Evolutionary conservation across 116 monocot genomes (phyloP).

Genomic region (Trichopus zeylanicus): DNA sequence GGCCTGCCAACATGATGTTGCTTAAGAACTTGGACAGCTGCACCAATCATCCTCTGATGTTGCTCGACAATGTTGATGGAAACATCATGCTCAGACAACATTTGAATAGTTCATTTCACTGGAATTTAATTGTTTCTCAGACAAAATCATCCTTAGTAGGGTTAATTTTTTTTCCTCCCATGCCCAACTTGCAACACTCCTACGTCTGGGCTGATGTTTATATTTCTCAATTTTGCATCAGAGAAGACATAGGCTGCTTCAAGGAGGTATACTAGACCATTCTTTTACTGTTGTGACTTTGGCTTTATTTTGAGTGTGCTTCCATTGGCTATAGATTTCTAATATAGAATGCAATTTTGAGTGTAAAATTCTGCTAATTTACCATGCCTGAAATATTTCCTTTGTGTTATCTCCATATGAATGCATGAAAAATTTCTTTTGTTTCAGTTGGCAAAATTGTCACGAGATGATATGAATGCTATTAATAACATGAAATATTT

Average conservation of each 20-base stretch:
- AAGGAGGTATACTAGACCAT: too few relatives aligned
- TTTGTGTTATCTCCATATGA: neutral
- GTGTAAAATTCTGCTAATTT: neutral
- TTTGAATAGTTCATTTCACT: too few relatives aligned
- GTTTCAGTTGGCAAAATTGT: constrained; percentile 58
- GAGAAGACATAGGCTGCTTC: too few relatives aligned
- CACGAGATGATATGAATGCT: constrained; percentile 61
- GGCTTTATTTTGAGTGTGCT: neutral
- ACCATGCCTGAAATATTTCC: neutral
- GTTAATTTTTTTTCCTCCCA: too few relatives aligned
- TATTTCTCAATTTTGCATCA: neutral
- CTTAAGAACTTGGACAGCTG: too few relatives aligned
- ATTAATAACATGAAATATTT: constrained; percentile 66
- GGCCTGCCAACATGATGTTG: too few relatives aligned
- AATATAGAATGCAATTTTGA: neutral
- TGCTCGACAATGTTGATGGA: too few relatives aligned
- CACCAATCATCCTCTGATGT: too few relatives aligned
- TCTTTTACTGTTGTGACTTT: neutral
- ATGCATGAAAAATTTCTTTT: neutral
- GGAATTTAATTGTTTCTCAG: too few relatives aligned
- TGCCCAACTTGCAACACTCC: neutral
- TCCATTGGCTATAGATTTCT: too few relatives aligned
- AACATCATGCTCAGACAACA: too few relatives aligned
- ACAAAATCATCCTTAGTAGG: too few relatives aligned
- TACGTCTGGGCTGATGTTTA: neutral